These are phyloP conservation scores for Xylaria scruposa DNA, from an alignment of 495 filamentous ascomycete genomes.

Conservation along the genomic window DNA sequence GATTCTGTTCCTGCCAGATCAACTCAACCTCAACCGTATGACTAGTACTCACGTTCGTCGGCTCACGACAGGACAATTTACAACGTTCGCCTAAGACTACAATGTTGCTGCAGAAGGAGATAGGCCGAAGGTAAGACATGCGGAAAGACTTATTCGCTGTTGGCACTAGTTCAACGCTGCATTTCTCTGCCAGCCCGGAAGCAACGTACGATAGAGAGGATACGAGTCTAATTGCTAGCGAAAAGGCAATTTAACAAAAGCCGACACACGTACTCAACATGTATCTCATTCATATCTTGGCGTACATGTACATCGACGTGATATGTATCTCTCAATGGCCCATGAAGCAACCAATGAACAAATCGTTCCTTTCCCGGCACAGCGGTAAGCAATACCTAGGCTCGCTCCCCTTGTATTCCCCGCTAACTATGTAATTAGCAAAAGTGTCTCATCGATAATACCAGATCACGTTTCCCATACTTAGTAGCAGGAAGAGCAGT, in stretches of 20 bases:
- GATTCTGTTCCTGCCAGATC: background rate
- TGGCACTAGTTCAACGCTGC: background rate
- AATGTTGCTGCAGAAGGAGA: background rate
- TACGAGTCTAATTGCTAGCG: background rate
- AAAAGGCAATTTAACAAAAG: background rate
- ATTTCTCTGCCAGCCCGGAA: background rate
- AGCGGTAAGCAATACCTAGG: background rate
- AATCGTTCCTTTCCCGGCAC: conserved; percentile 6
- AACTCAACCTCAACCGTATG: background rate
- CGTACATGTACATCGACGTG: conserved; percentile 14
- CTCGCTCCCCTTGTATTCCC: conserved; percentile 15
- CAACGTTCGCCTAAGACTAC: background rate
- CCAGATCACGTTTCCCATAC: conserved; percentile 14
- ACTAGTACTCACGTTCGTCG: background rate
- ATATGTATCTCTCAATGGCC: conserved; percentile 6
- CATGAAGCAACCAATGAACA: conserved; percentile 19
- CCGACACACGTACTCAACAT: background rate
- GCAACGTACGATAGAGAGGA: conserved; percentile 3
- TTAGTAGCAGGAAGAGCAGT: background rate
- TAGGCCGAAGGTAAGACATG: background rate
- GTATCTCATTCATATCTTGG: conserved; percentile 7
- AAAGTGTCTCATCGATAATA: conserved; percentile 1
- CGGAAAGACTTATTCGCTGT: background rate
- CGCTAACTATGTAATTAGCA: conserved; percentile 6
- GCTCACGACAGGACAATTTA: background rate